Evolutionary conservation across 345 rosid genomes (phyloP), one percentile per base, ranked within the genome.

Genomic region (Noccaea caerulescens): DNA sequence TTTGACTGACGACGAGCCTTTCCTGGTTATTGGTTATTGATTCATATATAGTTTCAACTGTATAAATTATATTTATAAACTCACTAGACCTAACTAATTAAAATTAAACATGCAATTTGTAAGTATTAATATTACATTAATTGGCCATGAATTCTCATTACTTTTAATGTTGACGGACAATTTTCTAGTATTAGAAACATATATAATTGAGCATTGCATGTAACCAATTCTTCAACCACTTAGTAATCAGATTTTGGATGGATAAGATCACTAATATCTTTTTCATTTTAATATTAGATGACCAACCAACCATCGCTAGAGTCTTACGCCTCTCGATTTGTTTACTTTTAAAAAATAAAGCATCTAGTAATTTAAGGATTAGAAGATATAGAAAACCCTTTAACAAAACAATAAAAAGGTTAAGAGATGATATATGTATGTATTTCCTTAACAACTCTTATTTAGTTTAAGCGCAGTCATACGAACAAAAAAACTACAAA

Each of bases 241-340:
- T 51, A 14, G 8, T 52, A 67, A 23, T 59, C 33, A 36, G 33
- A 44, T 8, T 75, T 34, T 68, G 1, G 41, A 60, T 25, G 45
- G 73, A 75, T 68, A 75, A 60, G 73, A 68, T 75, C 61, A 53
- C 9, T 23, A 44, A 11, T 43, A 34, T 58, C 6, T 13, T 53
- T 42, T 60, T 50, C 6, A 7, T 60, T 41, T 51, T 3, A 32
- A 41, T 58, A 67, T 50, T 67, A 67, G 63, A 67, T 60, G 58
- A 38, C 63, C 63, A 53, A 68, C 73, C 73, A 41, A 59, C 63
- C 49, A 51, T 51, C 68, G 12, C 14, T 27, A 44, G 43, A 59
- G 32, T 59, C 50, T 65, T 57, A 20, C 61, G 62, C 66, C 13
- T 27, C 51, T 64, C 25, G 5, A 38, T 56, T 72, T 36, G 23